phyloP scores from a whole-genome alignment of 1,284 basidiomycete genomes.

The Cystobasidium slooffiae region DNA sequence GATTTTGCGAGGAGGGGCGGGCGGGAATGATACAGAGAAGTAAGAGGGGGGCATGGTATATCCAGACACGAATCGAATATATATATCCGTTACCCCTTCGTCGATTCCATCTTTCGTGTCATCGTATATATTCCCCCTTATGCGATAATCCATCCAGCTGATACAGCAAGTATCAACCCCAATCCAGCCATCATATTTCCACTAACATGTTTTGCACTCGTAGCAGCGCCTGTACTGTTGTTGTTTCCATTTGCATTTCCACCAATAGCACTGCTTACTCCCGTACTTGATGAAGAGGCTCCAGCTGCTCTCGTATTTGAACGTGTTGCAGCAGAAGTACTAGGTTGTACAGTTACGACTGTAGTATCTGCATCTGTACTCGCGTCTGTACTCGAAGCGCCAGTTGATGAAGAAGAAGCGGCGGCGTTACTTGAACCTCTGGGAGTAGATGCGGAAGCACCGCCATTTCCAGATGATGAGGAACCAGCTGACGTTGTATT shows the following conservation, averaged over 20 bases:
- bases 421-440: background rate
- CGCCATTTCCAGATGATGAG: background rate
- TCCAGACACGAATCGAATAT: too few species aligned
- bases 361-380: constrained; percentile 1
- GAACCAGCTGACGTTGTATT: background rate
- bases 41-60: too few species aligned
- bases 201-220: background rate
- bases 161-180: constrained; percentile 23
- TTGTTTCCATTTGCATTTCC: background rate
- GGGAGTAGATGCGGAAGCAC: constrained; percentile 1
- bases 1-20: too few species aligned
- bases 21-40: too few species aligned
- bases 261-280: background rate
- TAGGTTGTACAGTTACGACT: constrained; percentile 26
- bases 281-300: constrained; percentile 1
- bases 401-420: background rate
- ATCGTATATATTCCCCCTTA: background rate
- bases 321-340: constrained; percentile 1
- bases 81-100: too few species aligned
- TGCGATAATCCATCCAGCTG: constrained; percentile 13
- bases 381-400: background rate
- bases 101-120: background rate
- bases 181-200: constrained; percentile 33
- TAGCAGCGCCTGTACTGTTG: constrained; percentile 10
- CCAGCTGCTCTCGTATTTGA: too few species aligned